Evolutionary conservation across 2,329 filamentous ascomycete genomes (phyloP).

Genomic region (Rutstroemia sydowiana): DNA sequence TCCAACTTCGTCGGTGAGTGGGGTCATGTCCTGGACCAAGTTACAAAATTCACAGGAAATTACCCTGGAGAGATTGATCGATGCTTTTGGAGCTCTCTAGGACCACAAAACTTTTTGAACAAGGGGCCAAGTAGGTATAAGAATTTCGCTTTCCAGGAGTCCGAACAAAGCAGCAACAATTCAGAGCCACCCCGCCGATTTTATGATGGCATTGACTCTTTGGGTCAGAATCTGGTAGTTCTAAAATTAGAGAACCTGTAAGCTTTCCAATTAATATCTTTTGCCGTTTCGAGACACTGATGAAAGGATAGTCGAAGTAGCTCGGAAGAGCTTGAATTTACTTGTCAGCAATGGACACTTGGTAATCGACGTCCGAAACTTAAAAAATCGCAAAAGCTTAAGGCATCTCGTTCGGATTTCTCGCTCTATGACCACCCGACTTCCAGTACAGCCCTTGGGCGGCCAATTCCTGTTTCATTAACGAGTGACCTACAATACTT

Average conservation of each 20-base stretch:
- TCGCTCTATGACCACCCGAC: not conserved
- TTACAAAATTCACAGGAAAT: not conserved
- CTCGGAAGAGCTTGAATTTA: constrained; percentile 1
- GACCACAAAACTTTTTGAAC: not conserved
- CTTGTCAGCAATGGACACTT: constrained; percentile 1
- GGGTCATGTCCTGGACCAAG: not conserved
- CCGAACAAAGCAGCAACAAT: not conserved
- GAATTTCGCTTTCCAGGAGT: not conserved
- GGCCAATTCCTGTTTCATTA: not conserved
- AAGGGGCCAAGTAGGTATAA: not conserved
- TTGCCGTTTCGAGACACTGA: no score
- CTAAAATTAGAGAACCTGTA: not conserved
- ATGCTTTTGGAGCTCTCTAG: not conserved
- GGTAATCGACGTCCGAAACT: not conserved
- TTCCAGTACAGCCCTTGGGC: not conserved
- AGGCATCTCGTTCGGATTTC: not conserved
- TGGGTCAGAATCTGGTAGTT: not conserved
- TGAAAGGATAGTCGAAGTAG: not conserved
- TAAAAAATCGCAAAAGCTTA: not conserved
- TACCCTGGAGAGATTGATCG: not conserved
- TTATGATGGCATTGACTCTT: not conserved
- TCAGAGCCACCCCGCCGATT: not conserved
- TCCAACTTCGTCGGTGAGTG: not conserved
- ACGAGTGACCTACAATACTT: not conserved
- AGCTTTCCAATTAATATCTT: not conserved